Base-by-base conservation (phyloP, 495 filamentous ascomycete genomes). In the Aspergillus cristatus region DNA sequence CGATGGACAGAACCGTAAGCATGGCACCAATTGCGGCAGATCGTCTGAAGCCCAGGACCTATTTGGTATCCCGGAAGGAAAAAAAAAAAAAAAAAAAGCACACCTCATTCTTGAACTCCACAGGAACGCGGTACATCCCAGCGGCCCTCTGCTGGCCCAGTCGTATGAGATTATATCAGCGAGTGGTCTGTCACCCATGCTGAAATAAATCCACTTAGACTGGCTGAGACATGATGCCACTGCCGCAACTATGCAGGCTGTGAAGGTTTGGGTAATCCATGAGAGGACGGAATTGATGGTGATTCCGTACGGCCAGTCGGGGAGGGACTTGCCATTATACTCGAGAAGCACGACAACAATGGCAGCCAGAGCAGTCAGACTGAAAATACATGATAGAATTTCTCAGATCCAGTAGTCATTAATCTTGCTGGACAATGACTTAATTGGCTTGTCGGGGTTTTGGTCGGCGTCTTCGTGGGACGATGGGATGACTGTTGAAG, bases 251-350 rank as follows among this genome's bases (percentile, higher is more conserved):
- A 35, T 35, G 33, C 15, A 35, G n/a, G 33, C 18, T 11, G 33
- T 35, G 8, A 35, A 13, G 18, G 24, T 14, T 22, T 35, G 33
- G 5, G 33, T 10, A 12, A 35, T 20, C 33, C 33, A 35, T 22
- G 33, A 35, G 5, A 35, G 33, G 24, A 35, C 12, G 6, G 33
- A 35, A 35, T 64, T 65, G 14, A 65, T 45, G 10, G 58, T 57
- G 18, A 66, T 57, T 6, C 40, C 38, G 15, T 60, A 32, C 1
- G 55, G 58, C 56, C 54, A 64, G 16, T 50, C 44, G 0, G 50
- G 31, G 13, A 61, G 17, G 13, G 45, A 34, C 12, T 47, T 34
- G 11, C 51, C 51, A 13, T 67, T 48, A 28, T 55, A 64, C 5
- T 37, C 34, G 15, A 39, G 44, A 25, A 63, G 41, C 6, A 57